Base-by-base conservation (phyloP, 2,329 filamentous ascomycete species). In the Phialophora tarda region DNA sequence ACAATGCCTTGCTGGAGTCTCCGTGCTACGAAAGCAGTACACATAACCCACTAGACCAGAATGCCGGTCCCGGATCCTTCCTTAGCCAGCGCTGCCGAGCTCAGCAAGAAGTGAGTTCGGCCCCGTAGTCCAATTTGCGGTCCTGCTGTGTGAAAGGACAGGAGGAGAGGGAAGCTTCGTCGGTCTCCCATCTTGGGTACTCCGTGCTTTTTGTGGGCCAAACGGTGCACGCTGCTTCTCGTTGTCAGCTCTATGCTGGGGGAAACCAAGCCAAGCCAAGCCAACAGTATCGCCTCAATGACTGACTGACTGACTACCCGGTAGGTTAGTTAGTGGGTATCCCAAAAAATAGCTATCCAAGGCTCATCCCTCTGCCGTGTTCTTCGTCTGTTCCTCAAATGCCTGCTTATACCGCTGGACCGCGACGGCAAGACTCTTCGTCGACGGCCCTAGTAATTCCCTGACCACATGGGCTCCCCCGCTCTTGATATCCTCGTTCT, bases 381-480 rank as follows among this genome's bases (percentile, higher is more conserved):
- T 59, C 26, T 55, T 58, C 17, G 59, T 88, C 65, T 91, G 89
- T 74, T 83, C 82, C 44, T 87, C 87, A 65, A 93, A 81, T 12
- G 89, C 91, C 72, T 84, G 87, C 71, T 86, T 82, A 75, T 95
- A 97, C 74, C 89, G 86, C n/a, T 79, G 82, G 69, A 87, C 83
- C 5, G 93, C 93, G 71, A 85, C 86, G 65, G 87, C 83, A 67
- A 97, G 79, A 12, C 92, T 89, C 72, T 85, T 83, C 11, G 91
- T 81, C 4, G 91, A 90, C 4, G 92, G 91, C 64, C 86, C 86
- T 77, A 97, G 87, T 73, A 98, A 84, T 71, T 89, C 87, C 71
- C 88, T 83, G 3, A 97, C 92, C 2, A 89, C 90, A 69, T 88
- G 87, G 69, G 85, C 85, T 0, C 95, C 95, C 4, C 94, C 94